A percentile compares a stretch with the other conserved stretches of the same genome.
Conservation (phyloP, 2,329 filamentous ascomycete genomes). For the Lasiodiplodia sp. region DNA sequence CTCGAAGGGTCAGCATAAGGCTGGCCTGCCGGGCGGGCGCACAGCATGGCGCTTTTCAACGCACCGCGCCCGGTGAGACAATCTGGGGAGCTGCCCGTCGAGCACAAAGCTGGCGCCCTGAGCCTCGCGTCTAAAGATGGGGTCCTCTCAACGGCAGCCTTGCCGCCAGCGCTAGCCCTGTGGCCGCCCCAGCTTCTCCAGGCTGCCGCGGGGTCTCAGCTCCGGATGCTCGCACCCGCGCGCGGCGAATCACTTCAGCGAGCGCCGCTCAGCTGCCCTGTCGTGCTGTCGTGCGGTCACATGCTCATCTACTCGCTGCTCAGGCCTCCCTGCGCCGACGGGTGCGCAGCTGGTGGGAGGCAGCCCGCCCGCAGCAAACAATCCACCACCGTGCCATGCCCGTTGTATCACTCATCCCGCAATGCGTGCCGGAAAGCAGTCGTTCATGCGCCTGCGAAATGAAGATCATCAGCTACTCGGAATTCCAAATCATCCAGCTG, state of each 20-base stretch:
- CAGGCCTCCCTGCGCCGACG: constrained; percentile 19
- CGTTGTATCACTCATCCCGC: constrained; percentile 9
- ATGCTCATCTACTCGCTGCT: constrained; percentile 20
- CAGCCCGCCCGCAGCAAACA: constrained; percentile 21
- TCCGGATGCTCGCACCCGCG: constrained; percentile 1
- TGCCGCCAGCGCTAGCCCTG: not conserved
- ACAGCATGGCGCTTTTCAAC: constrained; percentile 10
- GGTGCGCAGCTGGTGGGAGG: constrained; percentile 6
- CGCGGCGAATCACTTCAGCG: constrained; percentile 2
- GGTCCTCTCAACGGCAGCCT: not conserved
- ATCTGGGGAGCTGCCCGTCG: constrained; percentile 11
- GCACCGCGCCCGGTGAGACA: constrained; percentile 17
- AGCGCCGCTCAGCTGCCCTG: constrained; percentile 19
- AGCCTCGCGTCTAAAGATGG: not conserved
- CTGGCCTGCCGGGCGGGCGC: constrained; percentile 6
- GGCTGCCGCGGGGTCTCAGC: constrained; percentile 10
- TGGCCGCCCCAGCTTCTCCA: not conserved
- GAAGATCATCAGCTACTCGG: constrained; percentile 18
- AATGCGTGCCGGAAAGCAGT: constrained; percentile 6
- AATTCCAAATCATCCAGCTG: constrained; percentile 13
- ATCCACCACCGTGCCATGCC: not conserved
- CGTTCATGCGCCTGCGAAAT: constrained; percentile 21
- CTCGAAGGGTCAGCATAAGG: constrained; percentile 4
- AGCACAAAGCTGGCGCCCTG: not conserved
- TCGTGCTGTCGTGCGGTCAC: constrained; percentile 17